Conservation (phyloP, 257 asterid species). For the Ilex aquifolium region DNA sequence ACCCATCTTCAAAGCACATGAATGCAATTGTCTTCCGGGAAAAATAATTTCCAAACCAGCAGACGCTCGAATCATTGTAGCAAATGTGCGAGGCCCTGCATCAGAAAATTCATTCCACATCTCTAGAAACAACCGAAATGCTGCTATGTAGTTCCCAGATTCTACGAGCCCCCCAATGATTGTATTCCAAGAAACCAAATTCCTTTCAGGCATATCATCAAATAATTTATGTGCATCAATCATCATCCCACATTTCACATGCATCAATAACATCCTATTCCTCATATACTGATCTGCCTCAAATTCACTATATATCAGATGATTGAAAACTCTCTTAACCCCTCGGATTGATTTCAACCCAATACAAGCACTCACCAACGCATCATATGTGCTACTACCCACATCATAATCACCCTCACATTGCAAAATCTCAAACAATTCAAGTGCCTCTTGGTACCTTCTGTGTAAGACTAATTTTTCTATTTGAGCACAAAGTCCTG, state of each 20-base stretch:
- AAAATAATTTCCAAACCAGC: slow-evolving; percentile 61
- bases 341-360: slow-evolving; percentile 62
- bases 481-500: slow-evolving; percentile 53
- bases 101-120: slow-evolving; percentile 51
- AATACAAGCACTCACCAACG: slow-evolving; percentile 66
- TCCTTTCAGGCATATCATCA: slow-evolving; percentile 60
- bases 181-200: slow-evolving; percentile 64
- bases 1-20: slow-evolving; percentile 59
- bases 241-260: slow-evolving; percentile 80
- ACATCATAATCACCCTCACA: slow-evolving; percentile 27
- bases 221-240: slow-evolving; percentile 65
- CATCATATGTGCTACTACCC: slow-evolving; percentile 52
- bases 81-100: slow-evolving; percentile 43
- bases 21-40: slow-evolving; percentile 69
- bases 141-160: slow-evolving; percentile 50
- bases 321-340: slow-evolving; percentile 56
- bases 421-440: slow-evolving; percentile 66
- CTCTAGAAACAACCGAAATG: slow-evolving; percentile 54
- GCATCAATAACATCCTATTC: slow-evolving; percentile 68
- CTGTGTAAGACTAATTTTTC: slow-evolving; percentile 63
- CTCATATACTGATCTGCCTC: slow-evolving; percentile 64
- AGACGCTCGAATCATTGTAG: slow-evolving; percentile 61
- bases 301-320: slow-evolving; percentile 32
- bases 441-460: slow-evolving; percentile 64
- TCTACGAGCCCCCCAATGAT: slow-evolving; percentile 70